These are phyloP conservation scores for Oryza brachyantha DNA, from an alignment of 176 grass and related monocot genomes.

Conservation along the genomic window DNA sequence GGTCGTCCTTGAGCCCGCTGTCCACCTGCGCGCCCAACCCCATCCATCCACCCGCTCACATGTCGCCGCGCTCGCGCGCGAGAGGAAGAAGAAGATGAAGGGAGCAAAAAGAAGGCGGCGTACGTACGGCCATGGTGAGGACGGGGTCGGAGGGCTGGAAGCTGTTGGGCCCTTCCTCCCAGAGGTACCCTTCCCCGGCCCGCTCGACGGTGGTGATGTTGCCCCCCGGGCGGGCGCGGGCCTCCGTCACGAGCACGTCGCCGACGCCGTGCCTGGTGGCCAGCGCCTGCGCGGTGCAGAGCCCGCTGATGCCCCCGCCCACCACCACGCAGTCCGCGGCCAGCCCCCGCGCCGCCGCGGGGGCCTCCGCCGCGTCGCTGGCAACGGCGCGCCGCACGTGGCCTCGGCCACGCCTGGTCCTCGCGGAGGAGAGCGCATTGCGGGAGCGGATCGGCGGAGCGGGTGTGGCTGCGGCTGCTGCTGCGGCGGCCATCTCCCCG, in stretches of 20 bases:
- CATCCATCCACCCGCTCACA: not conserved
- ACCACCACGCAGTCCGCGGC: conserved; percentile 81
- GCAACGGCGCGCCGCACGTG: conserved; percentile 16
- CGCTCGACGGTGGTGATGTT: conserved; percentile 87
- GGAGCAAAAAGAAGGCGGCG: too few species aligned
- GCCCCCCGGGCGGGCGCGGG: conserved; percentile 59
- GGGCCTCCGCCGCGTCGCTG: conserved; percentile 14
- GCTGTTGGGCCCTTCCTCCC: conserved; percentile 96
- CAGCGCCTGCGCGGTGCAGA: conserved; percentile 88
- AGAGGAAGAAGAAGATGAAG: not conserved
- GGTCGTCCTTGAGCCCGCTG: conserved; percentile 75
- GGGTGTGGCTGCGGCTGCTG: conserved; percentile 1
- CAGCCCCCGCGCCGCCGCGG: conserved; percentile 17
- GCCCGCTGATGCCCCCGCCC: conserved; percentile 80
- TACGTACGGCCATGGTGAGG: conserved; percentile 74
- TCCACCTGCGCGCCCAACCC: conserved; percentile 47
- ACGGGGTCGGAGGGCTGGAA: conserved; percentile 92
- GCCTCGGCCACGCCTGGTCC: not conserved
- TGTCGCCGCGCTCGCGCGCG: not conserved
- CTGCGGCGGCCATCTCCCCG: conserved; percentile 27
- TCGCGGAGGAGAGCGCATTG: not conserved
- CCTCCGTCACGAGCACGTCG: conserved; percentile 80
- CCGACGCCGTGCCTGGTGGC: conserved; percentile 46
- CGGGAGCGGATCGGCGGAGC: not conserved
- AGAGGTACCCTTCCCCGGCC: conserved; percentile 68